phyloP scores from a whole-genome alignment of 2,329 filamentous ascomycete species.

The Xylariomycetidae sp. region DNA sequence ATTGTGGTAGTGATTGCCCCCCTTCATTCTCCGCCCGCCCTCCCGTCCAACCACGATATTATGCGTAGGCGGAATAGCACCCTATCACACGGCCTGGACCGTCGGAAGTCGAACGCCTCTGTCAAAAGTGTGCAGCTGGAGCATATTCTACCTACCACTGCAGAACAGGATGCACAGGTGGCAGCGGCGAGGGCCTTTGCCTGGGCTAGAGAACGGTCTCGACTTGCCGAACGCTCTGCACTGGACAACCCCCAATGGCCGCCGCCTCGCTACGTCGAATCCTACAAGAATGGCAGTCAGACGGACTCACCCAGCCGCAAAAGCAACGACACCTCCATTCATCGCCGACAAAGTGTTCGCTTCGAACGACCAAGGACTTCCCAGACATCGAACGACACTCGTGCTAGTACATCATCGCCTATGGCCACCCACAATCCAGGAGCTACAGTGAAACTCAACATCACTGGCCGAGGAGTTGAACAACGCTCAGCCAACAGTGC shows the following conservation, averaged over 20 bases:
- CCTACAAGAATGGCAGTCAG: too few relatives aligned
- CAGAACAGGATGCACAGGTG: slow-evolving; percentile 55
- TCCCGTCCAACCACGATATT: too few relatives aligned
- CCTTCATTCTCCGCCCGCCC: too few relatives aligned
- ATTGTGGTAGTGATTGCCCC: too few relatives aligned
- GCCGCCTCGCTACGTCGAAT: slow-evolving; percentile 21
- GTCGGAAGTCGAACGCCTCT: slow-evolving; percentile 51
- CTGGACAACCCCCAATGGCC: slow-evolving; percentile 31
- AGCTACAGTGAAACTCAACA: slow-evolving; percentile 2
- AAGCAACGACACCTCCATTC: slow-evolving; percentile 24
- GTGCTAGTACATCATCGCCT: too few relatives aligned
- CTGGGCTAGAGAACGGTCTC: slow-evolving; percentile 42
- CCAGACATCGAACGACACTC: too few relatives aligned
- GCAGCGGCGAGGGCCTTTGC: slow-evolving; percentile 59
- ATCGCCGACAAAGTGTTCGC: slow-evolving; percentile 51
- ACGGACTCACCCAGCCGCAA: background rate
- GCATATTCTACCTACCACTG: slow-evolving; percentile 43
- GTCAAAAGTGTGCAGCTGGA: slow-evolving; percentile 41
- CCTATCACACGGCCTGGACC: slow-evolving; percentile 40
- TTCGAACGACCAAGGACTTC: slow-evolving; percentile 33
- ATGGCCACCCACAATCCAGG: too few relatives aligned
- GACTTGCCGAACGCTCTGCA: too few relatives aligned
- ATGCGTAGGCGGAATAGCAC: slow-evolving; percentile 49
- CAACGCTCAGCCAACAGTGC: slow-evolving; percentile 10
- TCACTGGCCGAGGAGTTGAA: slow-evolving; percentile 3